A percentile compares a stretch with the other conserved stretches of the same genome.
phyloP scores from a whole-genome alignment of 129 eudicot genomes.

The Ambrosia artemisiifolia region DNA sequence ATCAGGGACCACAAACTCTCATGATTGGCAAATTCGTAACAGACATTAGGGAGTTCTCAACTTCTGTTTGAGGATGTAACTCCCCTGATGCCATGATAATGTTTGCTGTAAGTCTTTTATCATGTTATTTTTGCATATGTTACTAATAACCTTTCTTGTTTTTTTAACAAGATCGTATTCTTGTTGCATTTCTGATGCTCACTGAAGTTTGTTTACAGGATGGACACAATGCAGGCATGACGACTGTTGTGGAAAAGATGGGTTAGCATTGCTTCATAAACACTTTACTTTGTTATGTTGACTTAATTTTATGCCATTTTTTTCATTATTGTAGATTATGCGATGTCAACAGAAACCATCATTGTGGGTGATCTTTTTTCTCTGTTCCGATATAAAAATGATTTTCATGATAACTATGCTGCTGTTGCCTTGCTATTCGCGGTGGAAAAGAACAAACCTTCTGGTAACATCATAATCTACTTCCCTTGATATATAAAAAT shows the following conservation, averaged over 20 bases:
- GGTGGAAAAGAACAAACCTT: slow-evolving; percentile 41
- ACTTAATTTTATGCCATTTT: too few species aligned
- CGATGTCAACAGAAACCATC: slow-evolving; percentile 56
- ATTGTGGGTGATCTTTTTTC: slow-evolving; percentile 77
- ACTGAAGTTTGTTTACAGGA: background rate
- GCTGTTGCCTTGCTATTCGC: slow-evolving; percentile 75
- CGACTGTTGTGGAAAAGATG: too few species aligned
- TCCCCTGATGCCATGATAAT: too few species aligned
- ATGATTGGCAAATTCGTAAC: slow-evolving; percentile 50
- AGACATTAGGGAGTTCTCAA: too few species aligned
- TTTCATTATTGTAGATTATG: slow-evolving; percentile 36
- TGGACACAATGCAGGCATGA: too few species aligned
- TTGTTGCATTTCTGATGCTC: slow-evolving; percentile 19
- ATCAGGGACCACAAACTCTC: slow-evolving; percentile 32
- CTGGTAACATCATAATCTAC: slow-evolving; percentile 35
- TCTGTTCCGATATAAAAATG: slow-evolving; percentile 27
- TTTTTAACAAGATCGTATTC: too few species aligned
- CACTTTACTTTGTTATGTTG: too few species aligned
- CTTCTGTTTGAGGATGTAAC: too few species aligned
- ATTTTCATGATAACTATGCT: slow-evolving; percentile 5
- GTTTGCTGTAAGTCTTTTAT: too few species aligned
- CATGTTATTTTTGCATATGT: too few species aligned
- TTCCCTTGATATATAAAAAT: background rate
- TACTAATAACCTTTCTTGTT: too few species aligned
- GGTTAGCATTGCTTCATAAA: too few species aligned